A percentile compares a stretch with the other conserved stretches of the same genome.
Evolutionary conservation across 1,284 basidiomycete species (phyloP).

Genomic region (Melampsora occidentalis): DNA sequence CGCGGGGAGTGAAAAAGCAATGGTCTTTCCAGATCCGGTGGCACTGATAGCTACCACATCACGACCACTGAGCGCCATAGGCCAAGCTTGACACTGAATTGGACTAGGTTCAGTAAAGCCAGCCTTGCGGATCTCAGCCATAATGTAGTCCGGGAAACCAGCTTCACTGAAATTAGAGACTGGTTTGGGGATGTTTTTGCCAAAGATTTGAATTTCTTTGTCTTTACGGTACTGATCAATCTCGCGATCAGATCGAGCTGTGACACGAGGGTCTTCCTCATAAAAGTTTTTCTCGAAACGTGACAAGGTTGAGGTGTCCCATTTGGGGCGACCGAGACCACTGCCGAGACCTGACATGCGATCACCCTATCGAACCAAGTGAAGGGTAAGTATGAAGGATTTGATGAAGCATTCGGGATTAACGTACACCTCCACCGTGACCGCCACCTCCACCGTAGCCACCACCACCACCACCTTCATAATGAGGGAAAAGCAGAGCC

Average conservation of each 20-base stretch:
- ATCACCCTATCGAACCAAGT: conserved; percentile 60
- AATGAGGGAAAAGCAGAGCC: not conserved
- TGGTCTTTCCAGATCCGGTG: conserved; percentile 95
- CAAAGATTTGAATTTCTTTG: conserved; percentile 92
- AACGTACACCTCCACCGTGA: conserved; percentile 45
- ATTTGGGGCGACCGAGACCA: conserved; percentile 79
- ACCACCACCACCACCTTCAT: conserved; percentile 31
- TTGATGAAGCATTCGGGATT: not conserved
- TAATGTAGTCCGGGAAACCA: conserved; percentile 92
- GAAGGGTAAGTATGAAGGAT: conserved; percentile 29
- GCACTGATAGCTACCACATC: conserved; percentile 96
- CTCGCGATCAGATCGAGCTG: conserved; percentile 74
- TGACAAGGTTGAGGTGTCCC: conserved; percentile 68
- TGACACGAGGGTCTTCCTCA: conserved; percentile 82
- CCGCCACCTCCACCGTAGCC: conserved; percentile 40
- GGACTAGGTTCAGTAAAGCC: conserved; percentile 85
- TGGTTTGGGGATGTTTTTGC: conserved; percentile 80
- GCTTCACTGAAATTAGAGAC: conserved; percentile 89
- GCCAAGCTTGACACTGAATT: conserved; percentile 98
- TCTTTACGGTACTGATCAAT: conserved; percentile 76
- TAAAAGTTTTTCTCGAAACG: conserved; percentile 87
- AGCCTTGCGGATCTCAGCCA: conserved; percentile 86
- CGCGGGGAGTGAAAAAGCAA: conserved; percentile 93
- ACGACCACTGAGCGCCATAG: conserved; percentile 88
- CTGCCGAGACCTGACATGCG: conserved; percentile 80